Evolutionary conservation across 495 filamentous ascomycete species (phyloP).

Genomic region (Lasiosphaeris hirsuta): DNA sequence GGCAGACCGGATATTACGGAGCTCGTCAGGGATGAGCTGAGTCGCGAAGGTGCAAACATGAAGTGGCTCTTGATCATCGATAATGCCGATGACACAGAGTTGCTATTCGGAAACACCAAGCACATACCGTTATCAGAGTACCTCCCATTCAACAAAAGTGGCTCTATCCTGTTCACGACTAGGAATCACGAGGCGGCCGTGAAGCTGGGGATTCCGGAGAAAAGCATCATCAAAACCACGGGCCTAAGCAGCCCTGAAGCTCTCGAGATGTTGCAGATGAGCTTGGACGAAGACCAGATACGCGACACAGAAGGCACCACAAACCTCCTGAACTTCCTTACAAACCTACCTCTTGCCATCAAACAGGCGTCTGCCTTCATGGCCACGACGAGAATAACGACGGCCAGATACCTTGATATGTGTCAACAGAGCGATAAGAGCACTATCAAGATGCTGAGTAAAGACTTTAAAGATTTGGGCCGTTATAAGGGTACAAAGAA

Average conservation of each 20-base stretch:
- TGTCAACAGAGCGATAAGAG: constrained; percentile 21
- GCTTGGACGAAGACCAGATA: constrained; percentile 14
- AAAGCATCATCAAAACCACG: constrained; percentile 14
- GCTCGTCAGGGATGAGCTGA: constrained; percentile 35
- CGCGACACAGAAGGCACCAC: constrained; percentile 7
- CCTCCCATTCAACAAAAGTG: constrained; percentile 36
- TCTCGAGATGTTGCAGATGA: constrained; percentile 14
- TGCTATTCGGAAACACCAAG: constrained; percentile 24
- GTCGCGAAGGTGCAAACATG: constrained; percentile 25
- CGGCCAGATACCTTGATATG: constrained; percentile 29
- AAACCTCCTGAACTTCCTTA: constrained; percentile 36
- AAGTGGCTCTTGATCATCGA: constrained; percentile 53
- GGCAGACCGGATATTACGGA: constrained; percentile 35
- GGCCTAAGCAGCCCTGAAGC: constrained; percentile 32
- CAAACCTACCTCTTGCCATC: constrained; percentile 45
- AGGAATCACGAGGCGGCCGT: constrained; percentile 27
- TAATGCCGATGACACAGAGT: constrained; percentile 46
- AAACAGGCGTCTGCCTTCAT: constrained; percentile 50
- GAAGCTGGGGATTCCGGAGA: constrained; percentile 11
- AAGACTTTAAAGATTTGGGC: constrained; percentile 17
- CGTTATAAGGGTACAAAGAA: constrained; percentile 29
- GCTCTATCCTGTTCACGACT: constrained; percentile 43
- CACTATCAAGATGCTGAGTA: constrained; percentile 23
- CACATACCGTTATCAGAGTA: constrained; percentile 16
- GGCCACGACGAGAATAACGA: constrained; percentile 29